Base-by-base conservation (phyloP, 345 rosid species). In the Lepidium aucheri region DNA sequence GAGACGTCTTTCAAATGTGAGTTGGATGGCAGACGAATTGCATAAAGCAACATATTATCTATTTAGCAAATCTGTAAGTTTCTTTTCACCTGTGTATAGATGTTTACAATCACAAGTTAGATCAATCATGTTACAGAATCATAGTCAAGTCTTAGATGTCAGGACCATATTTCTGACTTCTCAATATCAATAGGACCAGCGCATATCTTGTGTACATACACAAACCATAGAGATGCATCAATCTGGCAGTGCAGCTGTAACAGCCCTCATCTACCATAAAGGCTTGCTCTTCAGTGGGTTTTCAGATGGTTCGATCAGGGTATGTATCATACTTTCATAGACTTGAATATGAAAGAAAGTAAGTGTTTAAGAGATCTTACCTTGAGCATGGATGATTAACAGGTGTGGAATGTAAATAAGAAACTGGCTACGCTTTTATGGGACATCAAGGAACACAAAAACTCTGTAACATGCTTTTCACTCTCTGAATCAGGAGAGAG, bases 21-120 rank as follows among this genome's bases (percentile, higher is more conserved):
- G 86, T 8, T 89, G 98, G 98, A 87, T 89, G 91, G 98, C 98
- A 30, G 97, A 92, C 70, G 98, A 92, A 68, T 65, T 92, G 53
- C 97, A 89, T 72, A 80, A 79, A 80, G 97, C 87, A 62, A 90
- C 88, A 5, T 88, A 89, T 66, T 89, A 84, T 71, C 79, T 89
- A 45, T 87, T 91, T 15, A 82, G 81, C 73, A 81, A 75, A 80
- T 82, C 95, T 60, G 97, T 89, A 55, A 81, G 95, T 81, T 54
- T 47, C 24, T 54, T 46, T 76, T 15, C 32, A 68, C 40, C 47
- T 39, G 9, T 13, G 15, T 6, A 0, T 30, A 53, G 15, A 3
- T 14, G 43, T 41, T 10, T 42, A 51, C 53, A 49, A 60, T 17
- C 7, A 7, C 15, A 35, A 41, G 8, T 42, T 30, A 8, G 16